Conservation (phyloP, 2,329 filamentous ascomycete species). For the Sporothrix humicola region DNA sequence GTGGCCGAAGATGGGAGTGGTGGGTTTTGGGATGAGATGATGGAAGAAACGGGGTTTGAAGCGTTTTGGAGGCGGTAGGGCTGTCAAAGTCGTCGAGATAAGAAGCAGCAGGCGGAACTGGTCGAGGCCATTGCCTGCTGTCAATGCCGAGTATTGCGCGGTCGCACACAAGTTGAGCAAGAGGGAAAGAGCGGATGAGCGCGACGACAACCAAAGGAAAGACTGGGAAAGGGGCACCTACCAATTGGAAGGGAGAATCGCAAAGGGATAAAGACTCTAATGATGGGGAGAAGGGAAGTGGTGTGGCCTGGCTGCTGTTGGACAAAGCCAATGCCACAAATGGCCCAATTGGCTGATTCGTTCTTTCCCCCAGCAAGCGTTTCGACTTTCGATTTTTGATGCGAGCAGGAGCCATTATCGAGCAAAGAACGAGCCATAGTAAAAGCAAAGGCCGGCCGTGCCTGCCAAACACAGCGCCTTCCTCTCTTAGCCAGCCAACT, state of each 20-base stretch:
- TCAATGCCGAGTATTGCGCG: conserved; percentile 23
- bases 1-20: not conserved
- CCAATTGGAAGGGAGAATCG: conserved; percentile 9
- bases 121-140: not conserved
- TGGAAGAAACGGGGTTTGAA: not conserved
- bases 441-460: not conserved
- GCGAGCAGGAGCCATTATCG: not conserved
- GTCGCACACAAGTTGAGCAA: not conserved
- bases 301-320: not conserved
- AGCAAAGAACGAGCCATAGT: not conserved
- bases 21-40: conserved; percentile 15
- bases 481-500: conserved; percentile 2
- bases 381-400: not conserved
- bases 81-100: conserved; percentile 5
- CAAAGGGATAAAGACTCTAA: not conserved
- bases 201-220: not conserved
- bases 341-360: conserved; percentile 10
- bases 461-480: not conserved
- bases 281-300: not conserved
- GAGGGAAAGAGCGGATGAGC: not conserved
- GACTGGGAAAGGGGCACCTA: not conserved
- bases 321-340: conserved; percentile 22
- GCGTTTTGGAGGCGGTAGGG: not conserved
- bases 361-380: not conserved
- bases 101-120: not conserved